A percentile compares a stretch with the other conserved stretches of the same genome.
Evolutionary conservation across 257 asterid genomes (phyloP).

Genomic region (Linaria vulgaris): DNA sequence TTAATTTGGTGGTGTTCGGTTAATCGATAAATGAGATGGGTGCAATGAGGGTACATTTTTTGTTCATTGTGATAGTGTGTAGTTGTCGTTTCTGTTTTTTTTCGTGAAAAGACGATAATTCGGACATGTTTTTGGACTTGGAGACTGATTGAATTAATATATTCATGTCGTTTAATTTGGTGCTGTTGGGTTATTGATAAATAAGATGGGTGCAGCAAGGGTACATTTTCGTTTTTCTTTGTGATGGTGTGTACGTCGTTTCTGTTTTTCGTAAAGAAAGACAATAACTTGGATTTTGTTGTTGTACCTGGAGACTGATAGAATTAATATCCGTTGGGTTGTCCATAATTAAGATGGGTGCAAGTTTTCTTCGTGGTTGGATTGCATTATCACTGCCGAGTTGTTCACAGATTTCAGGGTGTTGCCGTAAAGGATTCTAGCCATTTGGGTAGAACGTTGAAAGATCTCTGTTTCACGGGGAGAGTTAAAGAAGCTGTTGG

Average conservation of each 20-base stretch:
- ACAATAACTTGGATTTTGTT: conserved; percentile 22
- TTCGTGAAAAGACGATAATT: too few species aligned
- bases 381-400: conserved; percentile 9
- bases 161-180: too few species aligned
- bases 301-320: conserved; percentile 20
- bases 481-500: conserved; percentile 82
- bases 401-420: conserved; percentile 68
- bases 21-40: too few species aligned
- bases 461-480: conserved; percentile 82
- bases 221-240: too few species aligned
- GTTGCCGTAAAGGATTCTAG: conserved; percentile 33
- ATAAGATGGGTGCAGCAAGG: too few species aligned
- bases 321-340: conserved; percentile 15
- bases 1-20: too few species aligned
- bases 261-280: not conserved
- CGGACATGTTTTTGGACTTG: too few species aligned
- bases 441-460: conserved; percentile 66
- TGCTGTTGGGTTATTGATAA: too few species aligned
- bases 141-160: too few species aligned
- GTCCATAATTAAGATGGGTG: conserved; percentile 15
- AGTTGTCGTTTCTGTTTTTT: too few species aligned
- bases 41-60: too few species aligned
- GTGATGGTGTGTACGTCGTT: not conserved
- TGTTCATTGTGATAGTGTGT: too few species aligned
- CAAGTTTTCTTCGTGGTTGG: not conserved